Conservation (phyloP, 176 grass and related monocot genomes). For the Lolium rigidum region DNA sequence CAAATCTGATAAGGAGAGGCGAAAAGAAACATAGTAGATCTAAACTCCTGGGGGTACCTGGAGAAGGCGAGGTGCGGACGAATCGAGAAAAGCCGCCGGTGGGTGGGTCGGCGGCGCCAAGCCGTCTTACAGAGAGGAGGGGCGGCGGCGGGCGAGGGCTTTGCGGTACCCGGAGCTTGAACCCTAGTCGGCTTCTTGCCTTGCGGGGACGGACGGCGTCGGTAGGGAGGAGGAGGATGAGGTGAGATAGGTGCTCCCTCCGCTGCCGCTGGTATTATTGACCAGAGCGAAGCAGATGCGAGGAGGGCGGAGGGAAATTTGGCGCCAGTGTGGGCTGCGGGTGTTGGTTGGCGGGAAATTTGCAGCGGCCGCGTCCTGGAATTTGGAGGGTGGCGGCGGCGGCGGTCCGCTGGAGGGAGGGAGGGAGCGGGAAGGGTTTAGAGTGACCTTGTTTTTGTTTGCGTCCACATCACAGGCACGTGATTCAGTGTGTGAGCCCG, state of each 20-base stretch:
- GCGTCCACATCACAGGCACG: neutral
- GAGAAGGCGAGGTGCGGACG: neutral
- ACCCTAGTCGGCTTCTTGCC: neutral
- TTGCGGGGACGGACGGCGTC: neutral
- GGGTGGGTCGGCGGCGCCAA: neutral
- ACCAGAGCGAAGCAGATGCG: neutral
- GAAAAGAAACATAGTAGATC: slow-evolving; percentile 32
- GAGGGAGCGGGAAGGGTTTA: neutral
- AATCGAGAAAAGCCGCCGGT: neutral
- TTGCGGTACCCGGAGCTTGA: neutral
- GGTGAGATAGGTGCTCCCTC: neutral
- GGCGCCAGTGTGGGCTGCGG: neutral
- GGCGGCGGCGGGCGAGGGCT: neutral
- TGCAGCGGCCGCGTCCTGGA: neutral
- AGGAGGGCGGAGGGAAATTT: neutral
- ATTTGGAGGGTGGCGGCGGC: neutral
- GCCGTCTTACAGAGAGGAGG: neutral
- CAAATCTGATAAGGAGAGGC: neutral
- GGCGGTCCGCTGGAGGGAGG: neutral
- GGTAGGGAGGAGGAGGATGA: neutral
- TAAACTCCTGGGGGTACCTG: neutral
- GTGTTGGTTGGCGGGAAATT: slow-evolving; percentile 16
- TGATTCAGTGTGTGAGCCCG: neutral
- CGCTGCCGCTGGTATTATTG: neutral
- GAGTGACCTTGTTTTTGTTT: neutral